Base-by-base conservation (phyloP, 2,329 filamentous ascomycete species). In the Alternaria tenuissima region DNA sequence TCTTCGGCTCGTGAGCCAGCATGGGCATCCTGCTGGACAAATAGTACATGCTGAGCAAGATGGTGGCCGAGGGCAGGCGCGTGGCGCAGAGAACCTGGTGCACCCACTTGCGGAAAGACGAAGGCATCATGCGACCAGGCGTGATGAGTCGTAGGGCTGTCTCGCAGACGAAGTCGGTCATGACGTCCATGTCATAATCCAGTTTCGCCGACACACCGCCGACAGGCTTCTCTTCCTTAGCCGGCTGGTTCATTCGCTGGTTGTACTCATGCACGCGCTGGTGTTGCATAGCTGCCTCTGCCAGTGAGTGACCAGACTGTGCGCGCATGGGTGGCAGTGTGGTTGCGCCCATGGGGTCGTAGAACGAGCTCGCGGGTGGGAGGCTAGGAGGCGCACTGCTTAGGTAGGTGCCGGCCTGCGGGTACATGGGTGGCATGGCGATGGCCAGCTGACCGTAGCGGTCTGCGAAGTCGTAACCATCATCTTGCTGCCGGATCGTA, bases 101-200 rank as follows among this genome's bases (percentile, higher is more conserved):
- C 65, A 97, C 93, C 80, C 96, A 97, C 82, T 96, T 97, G 73
- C 92, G 90, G 80, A 96, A 97, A 24, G 91, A 87, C 24, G 88
- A 84, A 16, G 90, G 88, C 69, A 91, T 85, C 71, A 84, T 81
- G 65, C 85, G 82, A 75, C 82, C 84, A 75, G 87, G 87, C 72
- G 86, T 84, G 74, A 91, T 87, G 80, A 91, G 87, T 84, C 87
- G 86, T 79, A 90, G 85, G 62, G 93, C 89, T 88, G 94, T 96
- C 77, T 96, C 92, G 64, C 92, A 90, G 76, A 97, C 93, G 80
- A 96, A 97, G 78, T 96, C 93, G 65, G 93, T 91, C 94, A 97
- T 97, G 79, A 91, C 85, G 77, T 96, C 93, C 88, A 97, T 94
- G 81, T 97, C 93, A 79, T 97, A 97, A 84, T 97, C 94, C 80